Percentiles rank a stretch among this genome's conserved stretches.
Conservation (phyloP, 1,139 yeast species). For the Magnusiomyces ingens region DNA sequence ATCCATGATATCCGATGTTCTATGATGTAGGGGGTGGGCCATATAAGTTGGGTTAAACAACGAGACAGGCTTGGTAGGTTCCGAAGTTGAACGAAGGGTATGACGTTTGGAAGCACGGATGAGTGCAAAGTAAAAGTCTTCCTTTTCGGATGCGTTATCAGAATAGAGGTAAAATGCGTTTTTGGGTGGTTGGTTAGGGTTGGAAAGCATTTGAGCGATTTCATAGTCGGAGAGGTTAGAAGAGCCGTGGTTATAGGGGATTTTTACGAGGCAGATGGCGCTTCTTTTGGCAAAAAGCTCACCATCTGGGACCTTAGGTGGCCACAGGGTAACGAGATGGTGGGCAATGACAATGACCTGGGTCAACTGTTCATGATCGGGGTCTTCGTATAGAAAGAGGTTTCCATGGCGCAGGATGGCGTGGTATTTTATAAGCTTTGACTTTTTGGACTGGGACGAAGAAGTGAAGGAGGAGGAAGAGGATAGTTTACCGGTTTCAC, state of each 20-base stretch:
- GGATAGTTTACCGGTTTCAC: conserved; percentile 12
- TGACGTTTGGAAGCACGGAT: conserved; percentile 60
- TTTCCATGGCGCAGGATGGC: conserved; percentile 65
- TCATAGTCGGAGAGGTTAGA: conserved; percentile 12
- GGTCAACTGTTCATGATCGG: conserved; percentile 55
- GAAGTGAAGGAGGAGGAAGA: conserved; percentile 9
- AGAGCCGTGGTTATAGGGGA: conserved; percentile 13
- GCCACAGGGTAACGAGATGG: conserved; percentile 79
- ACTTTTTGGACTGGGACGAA: conserved; percentile 11
- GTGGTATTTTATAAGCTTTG: conserved; percentile 30
- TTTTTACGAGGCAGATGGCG: conserved; percentile 55
- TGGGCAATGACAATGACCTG: conserved; percentile 75
- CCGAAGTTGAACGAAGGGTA: conserved; percentile 9
- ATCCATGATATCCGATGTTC: conserved; percentile 62
- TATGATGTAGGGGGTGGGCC: conserved; percentile 70
- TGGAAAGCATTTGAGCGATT: conserved; percentile 17
- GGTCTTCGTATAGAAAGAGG: conserved; percentile 69
- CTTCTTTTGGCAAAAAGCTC: conserved; percentile 72
- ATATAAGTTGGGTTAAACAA: conserved; percentile 41
- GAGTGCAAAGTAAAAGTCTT: conserved; percentile 84
- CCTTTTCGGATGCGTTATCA: conserved; percentile 74
- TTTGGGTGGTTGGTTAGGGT: conserved; percentile 39
- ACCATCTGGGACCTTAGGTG: conserved; percentile 62
- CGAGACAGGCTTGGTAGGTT: conserved; percentile 14
- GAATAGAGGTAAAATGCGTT: conserved; percentile 66